Conservation (phyloP, 768 basidiomycete genomes). For the Rhodotorula graminis region DNA sequence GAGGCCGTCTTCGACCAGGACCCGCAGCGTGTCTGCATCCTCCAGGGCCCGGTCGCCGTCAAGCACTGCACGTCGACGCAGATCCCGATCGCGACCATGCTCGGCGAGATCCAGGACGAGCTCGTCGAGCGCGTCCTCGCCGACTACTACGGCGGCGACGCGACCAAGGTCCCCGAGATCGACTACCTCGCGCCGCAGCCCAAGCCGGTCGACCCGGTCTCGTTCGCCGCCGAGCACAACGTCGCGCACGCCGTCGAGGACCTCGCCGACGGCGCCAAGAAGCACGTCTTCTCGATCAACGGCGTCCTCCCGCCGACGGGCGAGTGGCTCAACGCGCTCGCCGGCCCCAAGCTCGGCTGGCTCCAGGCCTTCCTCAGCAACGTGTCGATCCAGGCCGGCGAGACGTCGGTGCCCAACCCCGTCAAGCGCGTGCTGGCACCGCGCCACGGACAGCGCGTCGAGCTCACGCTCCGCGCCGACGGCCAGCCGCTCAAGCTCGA, state of each 20-base stretch:
- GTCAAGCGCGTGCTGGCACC: slow-evolving; percentile 80
- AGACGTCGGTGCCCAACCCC: slow-evolving; percentile 80
- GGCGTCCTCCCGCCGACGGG: slow-evolving; percentile 57
- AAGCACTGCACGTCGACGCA: slow-evolving; percentile 83
- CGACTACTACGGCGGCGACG: slow-evolving; percentile 70
- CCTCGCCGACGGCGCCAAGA: slow-evolving; percentile 54
- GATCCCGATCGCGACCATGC: slow-evolving; percentile 85
- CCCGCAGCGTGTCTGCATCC: slow-evolving; percentile 93
- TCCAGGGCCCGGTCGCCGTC: slow-evolving; percentile 92
- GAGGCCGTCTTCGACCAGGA: slow-evolving; percentile 99
- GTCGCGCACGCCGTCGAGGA: slow-evolving; percentile 52
- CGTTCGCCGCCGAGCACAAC: slow-evolving; percentile 42
- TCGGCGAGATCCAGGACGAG: slow-evolving; percentile 75
- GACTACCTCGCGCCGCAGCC: slow-evolving; percentile 73
- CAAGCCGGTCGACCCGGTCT: slow-evolving; percentile 29
- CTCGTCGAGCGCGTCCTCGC: slow-evolving; percentile 76
- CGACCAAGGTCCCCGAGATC: slow-evolving; percentile 65
- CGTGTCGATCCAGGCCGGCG: slow-evolving; percentile 77
- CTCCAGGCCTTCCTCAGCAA: slow-evolving; percentile 76
- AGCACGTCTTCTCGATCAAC: slow-evolving; percentile 53
- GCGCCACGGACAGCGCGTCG: slow-evolving; percentile 69
- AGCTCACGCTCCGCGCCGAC: slow-evolving; percentile 50
- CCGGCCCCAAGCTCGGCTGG: slow-evolving; percentile 79
- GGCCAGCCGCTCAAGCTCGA: slow-evolving; percentile 38
- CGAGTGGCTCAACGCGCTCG: slow-evolving; percentile 77